These are phyloP conservation scores for Saksenaea oblongispora DNA, from an alignment of 371 early-diverging fungal species.

Conservation along the genomic window DNA sequence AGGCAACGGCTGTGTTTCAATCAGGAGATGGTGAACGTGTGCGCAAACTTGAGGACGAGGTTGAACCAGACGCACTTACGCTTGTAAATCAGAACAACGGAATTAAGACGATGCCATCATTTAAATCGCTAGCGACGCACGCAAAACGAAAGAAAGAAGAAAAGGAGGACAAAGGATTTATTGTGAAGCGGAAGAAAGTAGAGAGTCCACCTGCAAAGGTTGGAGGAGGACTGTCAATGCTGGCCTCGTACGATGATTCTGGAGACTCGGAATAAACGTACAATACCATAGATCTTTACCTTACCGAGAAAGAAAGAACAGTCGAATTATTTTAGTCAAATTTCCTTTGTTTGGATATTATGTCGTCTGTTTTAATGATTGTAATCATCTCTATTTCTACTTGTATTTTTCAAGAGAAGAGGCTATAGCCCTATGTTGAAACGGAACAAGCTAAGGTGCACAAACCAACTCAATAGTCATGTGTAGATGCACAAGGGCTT, in stretches of 20 bases:
- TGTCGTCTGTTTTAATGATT: no score
- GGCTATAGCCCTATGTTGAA: no score
- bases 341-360: no score
- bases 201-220: conserved; percentile 16
- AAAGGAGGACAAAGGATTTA: conserved; percentile 14
- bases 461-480: no score
- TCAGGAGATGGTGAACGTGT: conserved; percentile 71
- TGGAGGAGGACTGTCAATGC: conserved; percentile 22
- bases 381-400: no score
- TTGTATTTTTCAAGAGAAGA: no score
- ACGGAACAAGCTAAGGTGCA: no score
- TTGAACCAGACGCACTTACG: conserved; percentile 48
- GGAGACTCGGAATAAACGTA: conserved; percentile 15
- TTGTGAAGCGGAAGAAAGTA: conserved; percentile 42
- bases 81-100: conserved; percentile 38
- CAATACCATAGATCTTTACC: no score
- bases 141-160: conserved; percentile 21
- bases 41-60: conserved; percentile 63
- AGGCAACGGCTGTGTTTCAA: conserved; percentile 68
- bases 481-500: no score
- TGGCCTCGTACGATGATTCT: conserved; percentile 35
- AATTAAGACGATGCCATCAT: conserved; percentile 21
- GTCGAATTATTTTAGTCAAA: no score
- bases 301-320: no score
- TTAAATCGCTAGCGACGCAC: background rate